Evolutionary conservation across 2,329 filamentous ascomycete genomes (phyloP), one percentile per base, ranked within the genome.

Genomic region (Colletotrichum sp.): DNA sequence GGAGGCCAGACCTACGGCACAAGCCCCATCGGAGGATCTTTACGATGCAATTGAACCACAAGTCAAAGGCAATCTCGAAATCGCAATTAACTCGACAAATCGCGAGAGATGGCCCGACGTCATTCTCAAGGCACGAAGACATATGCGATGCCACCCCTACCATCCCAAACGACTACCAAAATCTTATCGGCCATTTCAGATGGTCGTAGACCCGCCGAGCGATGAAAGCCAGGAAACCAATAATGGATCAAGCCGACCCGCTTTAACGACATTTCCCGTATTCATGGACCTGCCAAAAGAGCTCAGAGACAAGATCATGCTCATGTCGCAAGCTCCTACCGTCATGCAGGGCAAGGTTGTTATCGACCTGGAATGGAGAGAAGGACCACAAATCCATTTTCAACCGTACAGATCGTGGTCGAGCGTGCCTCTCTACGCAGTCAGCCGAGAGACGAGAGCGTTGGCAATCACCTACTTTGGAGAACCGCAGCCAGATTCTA

Each of bases 1-100:
- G 13, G 44, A 21, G 4, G 0, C 1, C 44, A 52, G 3, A 13
- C 10, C 44, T 21, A 0, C 44, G 10, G 13, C n/a, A 21, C 44
- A 52, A 52, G 2, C 44, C 0, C 0, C 44, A 8, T 0, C 44
- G 0, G 44, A 52, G 0, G 44, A 52, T 2, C 3, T 21, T 0
- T 52, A 52, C 44, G n/a, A 52, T 24, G n/a, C n/a, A 21, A 52
- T 21, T 8, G 44, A 52, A 13, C 44, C 44, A 13, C 44, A 52
- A 2, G 21, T 52, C 0, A 52, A 52, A 0, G 44, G 44, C 10
- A 52, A 13, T 0, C 44, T 52, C 1, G 44, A 52, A 13, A 52
- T 52, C 12, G 44, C 6, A 1, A 52, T 52, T 21, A 1, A 52
- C 44, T 52, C 44, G 10, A 52, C 44, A 3, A 52, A 52, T 24